Conservation (phyloP, 768 basidiomycete genomes). For the Leccinum incarnatum region DNA sequence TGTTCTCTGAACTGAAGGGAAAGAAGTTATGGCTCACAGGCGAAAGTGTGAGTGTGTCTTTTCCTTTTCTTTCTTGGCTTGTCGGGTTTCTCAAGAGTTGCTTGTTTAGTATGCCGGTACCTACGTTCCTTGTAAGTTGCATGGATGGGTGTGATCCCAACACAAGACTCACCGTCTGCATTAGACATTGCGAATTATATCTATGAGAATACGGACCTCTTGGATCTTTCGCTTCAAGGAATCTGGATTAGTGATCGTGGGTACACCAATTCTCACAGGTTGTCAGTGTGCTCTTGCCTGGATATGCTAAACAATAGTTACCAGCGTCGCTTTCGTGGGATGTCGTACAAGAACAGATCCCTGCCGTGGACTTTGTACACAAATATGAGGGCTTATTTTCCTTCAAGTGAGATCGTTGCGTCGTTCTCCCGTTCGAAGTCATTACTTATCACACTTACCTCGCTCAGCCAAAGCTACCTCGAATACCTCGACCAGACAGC, state of each 20-base stretch:
- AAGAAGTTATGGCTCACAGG: slow-evolving; percentile 71
- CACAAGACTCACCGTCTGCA: neutral
- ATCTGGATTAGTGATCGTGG: slow-evolving; percentile 73
- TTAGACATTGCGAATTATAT: slow-evolving; percentile 76
- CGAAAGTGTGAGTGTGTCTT: slow-evolving; percentile 58
- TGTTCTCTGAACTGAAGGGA: slow-evolving; percentile 70
- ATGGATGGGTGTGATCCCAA: slow-evolving; percentile 27
- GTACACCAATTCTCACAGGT: slow-evolving; percentile 18
- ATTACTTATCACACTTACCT: neutral
- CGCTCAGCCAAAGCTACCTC: slow-evolving; percentile 64
- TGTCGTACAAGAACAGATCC: slow-evolving; percentile 66
- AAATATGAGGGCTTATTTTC: slow-evolving; percentile 69
- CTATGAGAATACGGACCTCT: slow-evolving; percentile 49
- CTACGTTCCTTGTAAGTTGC: slow-evolving; percentile 55
- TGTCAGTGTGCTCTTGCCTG: neutral
- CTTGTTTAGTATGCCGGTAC: slow-evolving; percentile 62
- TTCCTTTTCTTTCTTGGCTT: neutral
- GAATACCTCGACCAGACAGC: slow-evolving; percentile 53
- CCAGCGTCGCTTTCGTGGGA: slow-evolving; percentile 58
- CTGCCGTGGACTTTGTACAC: slow-evolving; percentile 71
- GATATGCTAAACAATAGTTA: neutral
- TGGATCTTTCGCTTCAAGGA: slow-evolving; percentile 62
- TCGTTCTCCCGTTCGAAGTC: neutral
- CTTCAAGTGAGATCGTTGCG: slow-evolving; percentile 52
- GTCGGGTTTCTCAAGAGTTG: neutral